phyloP scores from a whole-genome alignment of 2,329 filamentous ascomycete genomes.

The Penicillium sp. region DNA sequence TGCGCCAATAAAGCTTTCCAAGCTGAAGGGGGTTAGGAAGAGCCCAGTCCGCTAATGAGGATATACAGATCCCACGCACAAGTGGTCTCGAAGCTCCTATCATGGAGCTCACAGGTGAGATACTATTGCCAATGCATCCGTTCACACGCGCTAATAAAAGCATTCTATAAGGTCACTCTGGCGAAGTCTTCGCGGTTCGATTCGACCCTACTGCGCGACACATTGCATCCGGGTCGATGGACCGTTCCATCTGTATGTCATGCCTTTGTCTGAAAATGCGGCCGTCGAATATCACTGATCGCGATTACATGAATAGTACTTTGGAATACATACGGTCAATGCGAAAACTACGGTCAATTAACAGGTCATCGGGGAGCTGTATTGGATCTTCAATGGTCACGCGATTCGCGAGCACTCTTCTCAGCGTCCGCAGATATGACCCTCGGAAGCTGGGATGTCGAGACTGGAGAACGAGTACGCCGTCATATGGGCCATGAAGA shows the following conservation, averaged over 20 bases:
- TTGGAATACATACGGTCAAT: slow-evolving; percentile 89
- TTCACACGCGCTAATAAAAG: slow-evolving; percentile 10
- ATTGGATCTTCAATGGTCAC: slow-evolving; percentile 92
- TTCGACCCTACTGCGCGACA: slow-evolving; percentile 86
- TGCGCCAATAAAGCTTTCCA: slow-evolving; percentile 31
- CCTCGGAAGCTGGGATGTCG: slow-evolving; percentile 90
- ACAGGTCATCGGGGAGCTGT: slow-evolving; percentile 88
- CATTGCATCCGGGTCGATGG: slow-evolving; percentile 94
- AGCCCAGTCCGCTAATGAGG: slow-evolving; percentile 15
- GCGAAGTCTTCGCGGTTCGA: slow-evolving; percentile 85
- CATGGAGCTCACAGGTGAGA: slow-evolving; percentile 83
- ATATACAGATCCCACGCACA: slow-evolving; percentile 67
- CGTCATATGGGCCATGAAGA: slow-evolving; percentile 92
- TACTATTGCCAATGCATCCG: slow-evolving; percentile 17
- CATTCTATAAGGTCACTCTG: slow-evolving; percentile 57
- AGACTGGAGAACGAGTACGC: slow-evolving; percentile 87
- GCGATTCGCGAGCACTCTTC: slow-evolving; percentile 86
- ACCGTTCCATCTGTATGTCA: slow-evolving; percentile 76
- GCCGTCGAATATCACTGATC: not conserved
- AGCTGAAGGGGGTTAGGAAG: not conserved
- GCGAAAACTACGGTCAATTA: slow-evolving; percentile 89
- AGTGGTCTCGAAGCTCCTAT: slow-evolving; percentile 84
- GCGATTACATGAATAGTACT: slow-evolving; percentile 60
- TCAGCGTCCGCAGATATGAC: slow-evolving; percentile 93
- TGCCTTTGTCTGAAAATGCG: not conserved